These are phyloP conservation scores for Stereocaulon alpinum DNA, from an alignment of 495 filamentous ascomycete genomes.

Conservation along the genomic window DNA sequence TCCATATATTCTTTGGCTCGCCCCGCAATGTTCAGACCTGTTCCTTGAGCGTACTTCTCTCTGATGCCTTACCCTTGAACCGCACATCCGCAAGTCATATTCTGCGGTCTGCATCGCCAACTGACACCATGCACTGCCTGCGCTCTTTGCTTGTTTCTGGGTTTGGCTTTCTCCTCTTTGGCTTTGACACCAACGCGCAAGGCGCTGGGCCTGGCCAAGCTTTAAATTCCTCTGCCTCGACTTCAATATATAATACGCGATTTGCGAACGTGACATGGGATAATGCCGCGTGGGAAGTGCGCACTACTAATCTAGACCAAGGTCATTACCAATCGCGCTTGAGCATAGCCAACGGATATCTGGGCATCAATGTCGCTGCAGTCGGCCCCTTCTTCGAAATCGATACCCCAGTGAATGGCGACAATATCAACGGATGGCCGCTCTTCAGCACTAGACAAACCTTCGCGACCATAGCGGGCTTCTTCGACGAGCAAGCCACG, in stretches of 20 bases:
- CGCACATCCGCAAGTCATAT: not conserved
- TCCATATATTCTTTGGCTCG: slow-evolving; percentile 10
- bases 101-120: not conserved
- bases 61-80: slow-evolving; percentile 9
- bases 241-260: slow-evolving; percentile 34
- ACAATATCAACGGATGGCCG: slow-evolving; percentile 65
- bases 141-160: slow-evolving; percentile 15
- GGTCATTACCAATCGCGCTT: slow-evolving; percentile 54
- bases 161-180: slow-evolving; percentile 7
- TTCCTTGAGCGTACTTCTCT: not conserved
- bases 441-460: slow-evolving; percentile 56
- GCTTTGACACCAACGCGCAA: slow-evolving; percentile 10
- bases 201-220: slow-evolving; percentile 10
- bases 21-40: slow-evolving; percentile 13
- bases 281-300: slow-evolving; percentile 50
- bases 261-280: slow-evolving; percentile 52
- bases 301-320: slow-evolving; percentile 43
- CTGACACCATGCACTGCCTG: slow-evolving; percentile 14
- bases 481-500: slow-evolving; percentile 54
- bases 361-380: slow-evolving; percentile 51
- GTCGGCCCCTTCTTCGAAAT: slow-evolving; percentile 62
- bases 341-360: slow-evolving; percentile 53
- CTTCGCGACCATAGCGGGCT: slow-evolving; percentile 66
- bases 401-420: slow-evolving; percentile 39
- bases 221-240: not conserved